phyloP scores from a whole-genome alignment of 192 early-diverging fungal genomes.

The Coemansia sp. region DNA sequence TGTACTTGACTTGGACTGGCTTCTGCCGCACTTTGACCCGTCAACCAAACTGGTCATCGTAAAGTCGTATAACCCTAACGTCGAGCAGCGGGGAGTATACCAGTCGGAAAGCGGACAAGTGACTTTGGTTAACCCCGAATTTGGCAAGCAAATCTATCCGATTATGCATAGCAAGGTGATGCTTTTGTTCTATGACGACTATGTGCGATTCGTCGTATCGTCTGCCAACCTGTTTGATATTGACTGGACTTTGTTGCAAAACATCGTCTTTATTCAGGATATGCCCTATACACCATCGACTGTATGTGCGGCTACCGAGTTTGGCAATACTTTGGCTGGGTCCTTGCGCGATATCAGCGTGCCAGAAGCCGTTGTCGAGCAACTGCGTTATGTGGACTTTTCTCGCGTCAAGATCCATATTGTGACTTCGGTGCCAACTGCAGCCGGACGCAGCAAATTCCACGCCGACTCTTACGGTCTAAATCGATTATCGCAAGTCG shows the following conservation, averaged over 20 bases:
- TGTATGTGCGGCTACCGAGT: slow-evolving; percentile 23
- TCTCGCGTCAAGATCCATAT: slow-evolving; percentile 58
- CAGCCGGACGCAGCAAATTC: slow-evolving; percentile 21
- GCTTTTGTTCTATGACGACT: slow-evolving; percentile 61
- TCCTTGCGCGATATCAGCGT: slow-evolving; percentile 57
- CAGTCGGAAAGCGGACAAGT: slow-evolving; percentile 27
- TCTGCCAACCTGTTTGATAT: slow-evolving; percentile 62
- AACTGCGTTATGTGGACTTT: slow-evolving; percentile 54
- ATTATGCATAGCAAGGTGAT: slow-evolving; percentile 67
- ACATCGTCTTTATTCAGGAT: slow-evolving; percentile 70
- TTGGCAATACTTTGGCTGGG: slow-evolving; percentile 52
- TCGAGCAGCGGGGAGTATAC: slow-evolving; percentile 22
- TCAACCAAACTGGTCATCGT: slow-evolving; percentile 42
- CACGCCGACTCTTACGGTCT: slow-evolving; percentile 56
- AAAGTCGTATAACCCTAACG: slow-evolving; percentile 17
- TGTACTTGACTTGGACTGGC: slow-evolving; percentile 57
- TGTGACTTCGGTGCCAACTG: slow-evolving; percentile 59
- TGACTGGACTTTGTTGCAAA: slow-evolving; percentile 64
- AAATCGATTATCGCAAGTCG: slow-evolving; percentile 46
- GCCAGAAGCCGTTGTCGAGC: slow-evolving; percentile 51
- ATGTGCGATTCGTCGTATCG: slow-evolving; percentile 61
- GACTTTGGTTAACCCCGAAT: slow-evolving; percentile 55
- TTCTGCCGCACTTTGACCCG: slow-evolving; percentile 43
- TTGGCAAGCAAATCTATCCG: slow-evolving; percentile 50
- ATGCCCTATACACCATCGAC: slow-evolving; percentile 37